phyloP scores from a whole-genome alignment of 192 early-diverging fungal species.

The Backusella westeae region DNA sequence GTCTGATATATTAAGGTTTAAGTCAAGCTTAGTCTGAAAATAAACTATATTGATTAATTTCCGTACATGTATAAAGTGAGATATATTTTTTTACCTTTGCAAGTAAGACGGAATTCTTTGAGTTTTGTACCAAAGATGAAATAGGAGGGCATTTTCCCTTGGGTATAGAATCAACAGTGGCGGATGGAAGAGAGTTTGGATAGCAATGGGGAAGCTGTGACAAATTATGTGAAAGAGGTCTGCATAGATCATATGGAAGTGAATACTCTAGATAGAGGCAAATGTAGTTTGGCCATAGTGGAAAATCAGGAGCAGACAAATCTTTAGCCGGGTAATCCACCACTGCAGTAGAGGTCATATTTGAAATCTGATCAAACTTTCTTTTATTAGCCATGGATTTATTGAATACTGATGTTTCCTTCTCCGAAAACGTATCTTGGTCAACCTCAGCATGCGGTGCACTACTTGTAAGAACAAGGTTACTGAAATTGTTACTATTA shows the following conservation, averaged over 20 bases:
- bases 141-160: conserved; percentile 31
- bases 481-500: background rate
- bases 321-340: background rate
- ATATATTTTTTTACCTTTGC: conserved; percentile 29
- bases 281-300: conserved; percentile 42
- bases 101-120: conserved; percentile 15
- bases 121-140: background rate
- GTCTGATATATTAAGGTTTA: conserved; percentile 38
- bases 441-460: background rate
- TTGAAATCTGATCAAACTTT: conserved; percentile 9
- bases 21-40: conserved; percentile 20
- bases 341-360: background rate
- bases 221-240: conserved; percentile 33
- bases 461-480: background rate
- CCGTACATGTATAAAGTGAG: background rate
- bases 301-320: background rate
- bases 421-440: background rate
- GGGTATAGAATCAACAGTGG: conserved; percentile 10
- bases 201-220: conserved; percentile 32
- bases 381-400: background rate
- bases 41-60: background rate
- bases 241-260: conserved; percentile 23
- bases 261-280: conserved; percentile 39
- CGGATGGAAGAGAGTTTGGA: conserved; percentile 20
- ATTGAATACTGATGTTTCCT: background rate